Base-by-base conservation (phyloP, 306 rosid species). In the Citrullus colocynthis region DNA sequence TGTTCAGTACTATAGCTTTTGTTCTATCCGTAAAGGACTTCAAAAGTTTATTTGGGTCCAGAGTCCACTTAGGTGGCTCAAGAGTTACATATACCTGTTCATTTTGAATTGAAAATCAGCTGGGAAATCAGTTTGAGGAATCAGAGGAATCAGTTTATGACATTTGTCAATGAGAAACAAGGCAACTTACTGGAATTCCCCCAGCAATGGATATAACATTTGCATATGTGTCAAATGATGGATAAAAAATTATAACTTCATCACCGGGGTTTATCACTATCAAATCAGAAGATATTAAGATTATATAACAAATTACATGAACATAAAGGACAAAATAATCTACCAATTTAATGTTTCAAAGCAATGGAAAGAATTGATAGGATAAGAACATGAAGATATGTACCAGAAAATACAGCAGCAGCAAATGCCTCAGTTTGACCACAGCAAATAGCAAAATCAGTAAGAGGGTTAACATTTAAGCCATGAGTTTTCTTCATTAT, bases 401-500 rank as follows among this genome's bases (percentile, higher is more conserved):
- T 77, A 90, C 96, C 84, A 42, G 96, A 90, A 79, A 93, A 89
- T 36, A 86, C 83, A 78, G 95, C 82, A 7, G 96, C 98, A 1
- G 95, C 89, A 78, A 93, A 88, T 6, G 98, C 93, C 85, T 91
- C 98, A 17, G 87, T 83, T 82, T 93, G 96, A 66, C 98, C 97
- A 55, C 97, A 93, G 57, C 93, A 91, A 74, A 93, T 91, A 58
- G 86, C 94, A 59, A 90, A 48, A 60, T 91, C 96, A n/a, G 93
- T 87, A 10, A 84, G 87, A 78, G 98, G 96, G 76, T 91, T 78
- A 59, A 91, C 80, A 42, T 88, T 82, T 66, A 93, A 91, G 56
- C 96, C 96, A 24, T 93, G 97, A 82, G 45, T 91, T 76, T 84
- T 81, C 83, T 90, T 90, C 72, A 80, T 67, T 6, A 58, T 82